Percentiles rank a stretch among this genome's conserved stretches.
These are phyloP conservation scores for Stenogyne calaminthoides DNA, from an alignment of 305 asterid genomes.

Conservation along the genomic window DNA sequence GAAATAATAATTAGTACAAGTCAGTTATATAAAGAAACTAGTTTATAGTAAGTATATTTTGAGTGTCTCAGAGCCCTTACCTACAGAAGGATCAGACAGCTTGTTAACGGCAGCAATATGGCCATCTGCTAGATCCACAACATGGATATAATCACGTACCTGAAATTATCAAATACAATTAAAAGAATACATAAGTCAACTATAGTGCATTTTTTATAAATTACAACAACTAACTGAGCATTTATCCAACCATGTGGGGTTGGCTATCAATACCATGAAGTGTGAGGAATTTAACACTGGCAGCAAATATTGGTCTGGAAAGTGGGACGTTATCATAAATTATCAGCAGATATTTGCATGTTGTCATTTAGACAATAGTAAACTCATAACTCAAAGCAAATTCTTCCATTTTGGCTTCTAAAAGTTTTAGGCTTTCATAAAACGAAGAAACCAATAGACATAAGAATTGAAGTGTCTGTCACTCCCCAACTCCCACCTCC, in stretches of 20 bases:
- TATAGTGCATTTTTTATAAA: background rate
- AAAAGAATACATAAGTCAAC: background rate
- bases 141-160: slow-evolving; percentile 94
- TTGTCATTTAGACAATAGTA: background rate
- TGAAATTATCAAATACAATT: slow-evolving; percentile 31
- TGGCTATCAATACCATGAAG: background rate
- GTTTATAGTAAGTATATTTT: background rate
- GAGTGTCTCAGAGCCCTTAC: slow-evolving; percentile 37
- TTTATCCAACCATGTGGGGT: background rate
- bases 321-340: background rate
- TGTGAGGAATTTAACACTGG: background rate
- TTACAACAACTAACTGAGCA: background rate
- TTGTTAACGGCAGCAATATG: slow-evolving; percentile 83
- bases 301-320: background rate
- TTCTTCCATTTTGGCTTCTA: background rate
- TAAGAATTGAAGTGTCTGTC: background rate
- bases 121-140: slow-evolving; percentile 88
- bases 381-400: background rate
- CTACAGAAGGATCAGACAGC: slow-evolving; percentile 71
- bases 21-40: background rate
- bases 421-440: background rate
- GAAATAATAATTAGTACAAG: background rate
- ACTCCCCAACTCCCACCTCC: background rate
- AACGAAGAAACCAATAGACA: background rate
- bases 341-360: background rate